Conservation (phyloP, 805 yeast genomes). For the Metschnikowia colocasiae region DNA sequence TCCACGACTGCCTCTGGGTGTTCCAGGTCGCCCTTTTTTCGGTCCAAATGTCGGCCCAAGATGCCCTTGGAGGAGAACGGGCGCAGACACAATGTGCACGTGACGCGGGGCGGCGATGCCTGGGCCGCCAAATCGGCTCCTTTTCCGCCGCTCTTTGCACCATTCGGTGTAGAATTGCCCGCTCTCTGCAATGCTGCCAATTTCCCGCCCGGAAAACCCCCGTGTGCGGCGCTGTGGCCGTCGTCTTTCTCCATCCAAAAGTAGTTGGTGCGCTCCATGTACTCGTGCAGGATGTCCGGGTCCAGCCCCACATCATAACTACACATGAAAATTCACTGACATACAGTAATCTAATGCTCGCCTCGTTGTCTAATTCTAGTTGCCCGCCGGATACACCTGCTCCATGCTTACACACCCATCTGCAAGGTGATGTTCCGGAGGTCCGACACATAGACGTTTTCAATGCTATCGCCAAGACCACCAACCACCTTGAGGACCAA, state of each 20-base stretch:
- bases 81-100: constrained; percentile 51
- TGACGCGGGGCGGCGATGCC: neutral
- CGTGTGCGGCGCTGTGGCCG: neutral
- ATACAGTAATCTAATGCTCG: too few species aligned
- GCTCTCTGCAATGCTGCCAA: neutral
- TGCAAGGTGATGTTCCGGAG: constrained; percentile 58
- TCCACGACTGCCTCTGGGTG: constrained; percentile 53
- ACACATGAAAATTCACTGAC: too few species aligned
- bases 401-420: constrained; percentile 50
- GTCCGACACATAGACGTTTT: constrained; percentile 55
- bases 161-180: neutral
- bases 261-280: neutral
- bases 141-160: neutral
- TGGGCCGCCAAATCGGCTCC: neutral
- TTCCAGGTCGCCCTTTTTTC: constrained; percentile 47
- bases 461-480: constrained; percentile 70
- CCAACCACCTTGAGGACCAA: constrained; percentile 75
- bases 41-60: constrained; percentile 57
- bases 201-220: neutral
- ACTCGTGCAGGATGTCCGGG: neutral
- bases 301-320: neutral
- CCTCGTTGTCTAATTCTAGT: too few species aligned
- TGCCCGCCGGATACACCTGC: too few species aligned
- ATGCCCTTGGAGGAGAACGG: constrained; percentile 57
- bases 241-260: neutral